Conservation (phyloP, 1,284 basidiomycete species). For the Pterulicium gracile region DNA sequence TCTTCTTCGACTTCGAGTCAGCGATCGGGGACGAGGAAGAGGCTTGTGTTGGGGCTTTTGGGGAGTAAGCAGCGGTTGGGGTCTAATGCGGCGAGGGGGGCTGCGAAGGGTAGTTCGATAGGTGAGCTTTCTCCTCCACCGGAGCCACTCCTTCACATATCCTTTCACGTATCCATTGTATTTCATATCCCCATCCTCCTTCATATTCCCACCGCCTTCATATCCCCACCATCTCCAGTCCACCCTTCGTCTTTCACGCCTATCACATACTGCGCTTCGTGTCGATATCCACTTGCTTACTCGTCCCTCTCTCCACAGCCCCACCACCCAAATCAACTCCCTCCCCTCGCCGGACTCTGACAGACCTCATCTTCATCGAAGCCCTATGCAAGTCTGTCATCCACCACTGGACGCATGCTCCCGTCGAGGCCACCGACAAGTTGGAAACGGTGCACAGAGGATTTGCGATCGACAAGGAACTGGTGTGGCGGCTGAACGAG, state of each 20-base stretch:
- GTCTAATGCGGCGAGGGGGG: too few species aligned
- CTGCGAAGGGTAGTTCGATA: too few species aligned
- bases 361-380: background rate
- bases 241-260: background rate
- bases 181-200: background rate
- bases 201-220: background rate
- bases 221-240: background rate
- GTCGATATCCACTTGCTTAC: background rate
- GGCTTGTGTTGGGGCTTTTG: too few species aligned
- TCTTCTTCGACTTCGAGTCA: too few species aligned
- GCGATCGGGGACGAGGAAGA: too few species aligned
- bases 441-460: background rate
- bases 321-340: background rate
- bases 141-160: too few species aligned
- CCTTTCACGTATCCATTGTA: background rate
- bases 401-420: background rate
- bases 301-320: background rate
- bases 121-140: too few species aligned
- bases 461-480: background rate
- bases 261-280: background rate
- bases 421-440: background rate
- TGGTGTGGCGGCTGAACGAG: background rate
- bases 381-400: background rate
- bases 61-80: too few species aligned
- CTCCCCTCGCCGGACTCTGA: background rate